phyloP scores from a whole-genome alignment of 495 filamentous ascomycete genomes.

The Penicillium goetzii region DNA sequence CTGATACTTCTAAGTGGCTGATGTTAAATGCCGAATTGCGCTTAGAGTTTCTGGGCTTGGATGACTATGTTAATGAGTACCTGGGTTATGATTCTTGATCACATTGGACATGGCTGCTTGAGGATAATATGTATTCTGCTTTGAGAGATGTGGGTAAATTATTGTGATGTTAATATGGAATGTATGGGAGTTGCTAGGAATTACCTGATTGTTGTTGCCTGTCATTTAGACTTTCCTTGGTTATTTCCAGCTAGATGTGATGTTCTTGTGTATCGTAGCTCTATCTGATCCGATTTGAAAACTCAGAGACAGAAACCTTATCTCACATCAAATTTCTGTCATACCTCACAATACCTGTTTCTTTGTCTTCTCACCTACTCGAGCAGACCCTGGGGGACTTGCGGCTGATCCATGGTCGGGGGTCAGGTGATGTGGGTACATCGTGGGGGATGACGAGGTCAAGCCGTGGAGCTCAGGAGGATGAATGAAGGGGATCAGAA shows the following conservation, averaged over 20 bases:
- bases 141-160: too few relatives aligned
- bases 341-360: background rate
- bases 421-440: slow-evolving; percentile 30
- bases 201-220: too few relatives aligned
- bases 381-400: slow-evolving; percentile 6
- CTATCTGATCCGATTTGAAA: background rate
- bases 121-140: too few relatives aligned
- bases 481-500: background rate
- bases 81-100: too few relatives aligned
- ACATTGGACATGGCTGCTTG: too few relatives aligned
- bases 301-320: background rate
- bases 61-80: too few relatives aligned
- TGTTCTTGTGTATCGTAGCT: background rate
- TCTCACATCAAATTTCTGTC: background rate
- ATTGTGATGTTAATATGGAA: too few relatives aligned
- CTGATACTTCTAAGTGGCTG: too few relatives aligned
- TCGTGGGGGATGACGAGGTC: slow-evolving; percentile 18
- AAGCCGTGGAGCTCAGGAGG: slow-evolving; percentile 8
- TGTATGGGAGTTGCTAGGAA: too few relatives aligned
- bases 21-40: too few relatives aligned
- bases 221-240: too few relatives aligned
- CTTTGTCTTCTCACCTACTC: background rate
- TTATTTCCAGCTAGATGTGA: background rate
- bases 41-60: too few relatives aligned
- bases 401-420: slow-evolving; percentile 22